phyloP scores from a whole-genome alignment of 768 basidiomycete species.

The Phlebiopsis gigantea region DNA sequence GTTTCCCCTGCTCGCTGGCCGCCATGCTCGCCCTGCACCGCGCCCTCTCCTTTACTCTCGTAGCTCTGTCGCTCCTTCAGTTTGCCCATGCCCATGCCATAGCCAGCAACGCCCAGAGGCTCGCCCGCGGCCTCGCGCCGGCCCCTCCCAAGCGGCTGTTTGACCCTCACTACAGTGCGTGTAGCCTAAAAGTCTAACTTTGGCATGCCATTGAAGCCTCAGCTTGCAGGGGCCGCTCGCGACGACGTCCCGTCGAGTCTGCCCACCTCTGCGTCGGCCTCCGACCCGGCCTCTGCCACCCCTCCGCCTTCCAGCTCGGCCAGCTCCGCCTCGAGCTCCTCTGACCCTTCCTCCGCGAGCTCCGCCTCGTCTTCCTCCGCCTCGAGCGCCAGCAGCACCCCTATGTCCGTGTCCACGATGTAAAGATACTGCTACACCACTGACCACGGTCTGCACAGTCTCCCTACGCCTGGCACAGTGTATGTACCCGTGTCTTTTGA shows the following conservation, averaged over 20 bases:
- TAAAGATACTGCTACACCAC: too few species aligned
- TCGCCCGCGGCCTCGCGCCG: slow-evolving; percentile 16
- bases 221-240: neutral
- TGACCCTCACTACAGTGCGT: slow-evolving; percentile 11
- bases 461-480: slow-evolving; percentile 14
- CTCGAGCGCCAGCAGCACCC: neutral
- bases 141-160: slow-evolving; percentile 13
- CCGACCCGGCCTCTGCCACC: neutral
- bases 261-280: neutral
- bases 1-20: neutral
- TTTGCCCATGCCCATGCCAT: slow-evolving; percentile 8
- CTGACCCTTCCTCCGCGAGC: neutral
- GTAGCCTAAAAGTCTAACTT: neutral
- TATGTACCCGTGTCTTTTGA: neutral
- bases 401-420: neutral
- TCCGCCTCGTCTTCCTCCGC: neutral
- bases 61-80: slow-evolving; percentile 13
- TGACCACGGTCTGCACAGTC: slow-evolving; percentile 2
- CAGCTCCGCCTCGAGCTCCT: neutral
- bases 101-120: slow-evolving; percentile 12
- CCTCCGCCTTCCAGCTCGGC: neutral
- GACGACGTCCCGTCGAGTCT: neutral
- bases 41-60: slow-evolving; percentile 11
- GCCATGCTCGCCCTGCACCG: slow-evolving; percentile 13
- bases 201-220: neutral